Evolutionary conservation across 495 filamentous ascomycete genomes (phyloP), one percentile per base, ranked within the genome.

Genomic region (Penicillium fimorum): DNA sequence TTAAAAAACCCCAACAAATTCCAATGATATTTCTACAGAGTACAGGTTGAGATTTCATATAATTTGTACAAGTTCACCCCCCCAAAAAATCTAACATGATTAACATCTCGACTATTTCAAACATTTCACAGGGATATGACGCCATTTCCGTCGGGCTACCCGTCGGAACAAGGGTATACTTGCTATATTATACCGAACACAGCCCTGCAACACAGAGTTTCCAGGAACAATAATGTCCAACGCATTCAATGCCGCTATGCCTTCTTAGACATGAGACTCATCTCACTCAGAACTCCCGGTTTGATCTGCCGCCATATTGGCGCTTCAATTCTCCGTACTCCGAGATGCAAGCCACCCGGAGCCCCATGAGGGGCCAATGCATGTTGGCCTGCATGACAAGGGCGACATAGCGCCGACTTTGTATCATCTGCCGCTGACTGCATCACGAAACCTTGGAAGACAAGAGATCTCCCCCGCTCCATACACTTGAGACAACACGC

Each of bases 381-480:
- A 48, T 47, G 20, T 54, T 27, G 30, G 8, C 20, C 18, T 54
- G 42, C 52, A 46, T 46, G 30, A 44, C 38, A 41, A 33, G 30
- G 22, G 18, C 42, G 48, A 40, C 18, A 32, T 37, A 33, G 41
- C 18, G 42, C 30, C 32, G 24, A 7, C 32, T 54, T 54, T 46
- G 52, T 32, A 37, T 54, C 52, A 54, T 37, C 42, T 54, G 52
- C 42, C 52, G 52, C 52, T 46, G 52, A 54, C 52, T 54, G 30
- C 41, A 35, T 54, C 9, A 30, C n/a, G 13, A 32, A 47, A 47
- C 20, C 13, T 17, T 42, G 49, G 37, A 54, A 45, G 29, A 12
- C 7, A 17, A 40, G 10, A 17, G 35, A 30, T 42, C 38, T 38
- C 22, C 49, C 52, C 52, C 52, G 20, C 52, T 43, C 37, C 43